Evolutionary conservation across 768 basidiomycete genomes (phyloP).

Genomic region (Suillus variegatus): DNA sequence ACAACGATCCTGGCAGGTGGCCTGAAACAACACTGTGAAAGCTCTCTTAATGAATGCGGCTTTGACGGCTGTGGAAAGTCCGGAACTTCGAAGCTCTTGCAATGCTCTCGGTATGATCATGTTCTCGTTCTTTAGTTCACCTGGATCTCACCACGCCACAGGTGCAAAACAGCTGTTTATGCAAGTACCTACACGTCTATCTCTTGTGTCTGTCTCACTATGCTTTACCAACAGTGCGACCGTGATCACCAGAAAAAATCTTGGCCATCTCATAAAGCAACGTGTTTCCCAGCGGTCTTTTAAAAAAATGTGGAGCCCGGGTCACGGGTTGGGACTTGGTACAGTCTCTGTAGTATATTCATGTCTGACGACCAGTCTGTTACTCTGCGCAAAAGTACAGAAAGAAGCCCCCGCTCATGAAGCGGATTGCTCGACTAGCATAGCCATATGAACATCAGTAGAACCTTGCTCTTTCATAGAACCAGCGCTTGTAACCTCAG

Average conservation of each 20-base stretch:
- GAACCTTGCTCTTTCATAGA: background rate
- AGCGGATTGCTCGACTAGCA: background rate
- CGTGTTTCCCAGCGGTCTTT: conserved; percentile 36
- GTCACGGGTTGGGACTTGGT: background rate
- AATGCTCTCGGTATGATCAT: conserved; percentile 29
- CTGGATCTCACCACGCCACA: conserved; percentile 14
- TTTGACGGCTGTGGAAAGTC: conserved; percentile 26
- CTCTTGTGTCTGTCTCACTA: background rate
- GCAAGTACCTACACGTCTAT: conserved; percentile 28
- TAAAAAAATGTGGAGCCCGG: conserved; percentile 15
- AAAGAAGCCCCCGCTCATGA: background rate
- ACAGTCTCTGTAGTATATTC: background rate
- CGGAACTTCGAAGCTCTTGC: conserved; percentile 33
- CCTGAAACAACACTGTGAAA: conserved; percentile 33
- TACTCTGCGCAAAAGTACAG: background rate
- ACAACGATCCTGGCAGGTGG: conserved; percentile 28
- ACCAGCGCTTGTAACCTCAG: conserved; percentile 1
- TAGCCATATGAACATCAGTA: background rate
- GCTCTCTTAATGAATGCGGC: conserved; percentile 34
- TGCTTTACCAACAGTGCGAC: conserved; percentile 31
- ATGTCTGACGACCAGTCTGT: background rate
- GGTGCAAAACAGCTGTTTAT: conserved; percentile 45
- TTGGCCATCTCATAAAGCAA: conserved; percentile 37
- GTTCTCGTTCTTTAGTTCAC: background rate
- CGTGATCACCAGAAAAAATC: conserved; percentile 37